Conservation (phyloP, 2,329 filamentous ascomycete genomes). For the Penicillium sp. region DNA sequence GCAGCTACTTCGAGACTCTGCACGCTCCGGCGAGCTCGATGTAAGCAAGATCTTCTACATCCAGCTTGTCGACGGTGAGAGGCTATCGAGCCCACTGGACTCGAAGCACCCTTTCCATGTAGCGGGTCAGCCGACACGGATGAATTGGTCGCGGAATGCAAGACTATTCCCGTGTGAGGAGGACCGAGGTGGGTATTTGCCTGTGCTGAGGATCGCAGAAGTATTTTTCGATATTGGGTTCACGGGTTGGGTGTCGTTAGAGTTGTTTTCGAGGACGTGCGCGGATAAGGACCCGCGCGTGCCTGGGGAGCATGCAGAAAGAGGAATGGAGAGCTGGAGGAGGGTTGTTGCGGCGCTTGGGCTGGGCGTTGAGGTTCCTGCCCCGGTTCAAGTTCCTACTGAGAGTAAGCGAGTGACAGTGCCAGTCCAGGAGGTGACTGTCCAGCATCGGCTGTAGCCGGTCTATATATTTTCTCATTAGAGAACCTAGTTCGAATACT, state of each 20-base stretch:
- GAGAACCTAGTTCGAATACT: not conserved
- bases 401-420: not conserved
- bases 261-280: slow-evolving; percentile 70
- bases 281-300: slow-evolving; percentile 56
- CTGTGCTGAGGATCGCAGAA: slow-evolving; percentile 64
- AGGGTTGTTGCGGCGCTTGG: slow-evolving; percentile 44
- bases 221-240: slow-evolving; percentile 68
- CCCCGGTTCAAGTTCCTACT: not conserved
- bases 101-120: slow-evolving; percentile 64
- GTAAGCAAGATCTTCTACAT: slow-evolving; percentile 73
- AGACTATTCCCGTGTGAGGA: slow-evolving; percentile 70
- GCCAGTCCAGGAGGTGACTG: not conserved
- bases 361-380: slow-evolving; percentile 10
- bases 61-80: slow-evolving; percentile 76
- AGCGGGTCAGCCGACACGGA: slow-evolving; percentile 63
- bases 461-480: not conserved
- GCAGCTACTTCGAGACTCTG: slow-evolving; percentile 51
- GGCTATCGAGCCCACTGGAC: slow-evolving; percentile 61
- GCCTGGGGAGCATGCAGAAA: slow-evolving; percentile 60
- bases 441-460: slow-evolving; percentile 27
- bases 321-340: slow-evolving; percentile 58
- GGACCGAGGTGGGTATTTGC: slow-evolving; percentile 69
- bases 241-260: slow-evolving; percentile 72
- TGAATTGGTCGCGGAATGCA: slow-evolving; percentile 81
- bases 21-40: slow-evolving; percentile 54